Conservation (phyloP, 208 protist genomes). For the Crithidia brevicula region DNA sequence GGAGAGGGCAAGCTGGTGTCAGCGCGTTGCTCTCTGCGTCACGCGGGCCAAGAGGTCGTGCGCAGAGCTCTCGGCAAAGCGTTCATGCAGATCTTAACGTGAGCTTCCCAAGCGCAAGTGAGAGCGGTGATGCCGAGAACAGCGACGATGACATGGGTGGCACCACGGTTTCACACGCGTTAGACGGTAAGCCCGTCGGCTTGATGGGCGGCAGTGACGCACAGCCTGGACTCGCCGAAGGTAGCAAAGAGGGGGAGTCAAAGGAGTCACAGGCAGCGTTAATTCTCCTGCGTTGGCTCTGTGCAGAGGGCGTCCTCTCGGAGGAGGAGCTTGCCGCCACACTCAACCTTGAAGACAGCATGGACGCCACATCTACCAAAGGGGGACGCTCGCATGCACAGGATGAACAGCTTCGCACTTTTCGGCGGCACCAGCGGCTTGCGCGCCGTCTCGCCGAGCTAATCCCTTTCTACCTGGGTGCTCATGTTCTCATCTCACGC, state of each 20-base stretch:
- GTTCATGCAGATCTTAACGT: slow-evolving; percentile 21
- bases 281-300: slow-evolving; percentile 55
- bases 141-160: not conserved
- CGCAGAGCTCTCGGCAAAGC: too few relatives aligned
- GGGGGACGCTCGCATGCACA: not conserved
- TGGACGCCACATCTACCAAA: not conserved
- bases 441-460: slow-evolving; percentile 45
- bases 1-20: too few relatives aligned
- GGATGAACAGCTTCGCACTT: not conserved
- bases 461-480: slow-evolving; percentile 59
- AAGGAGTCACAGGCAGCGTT: slow-evolving; percentile 38
- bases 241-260: not conserved
- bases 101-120: slow-evolving; percentile 12
- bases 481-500: slow-evolving; percentile 64
- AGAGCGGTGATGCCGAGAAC: not conserved
- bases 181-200: slow-evolving; percentile 12
- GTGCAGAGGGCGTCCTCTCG: slow-evolving; percentile 31
- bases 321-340: slow-evolving; percentile 35
- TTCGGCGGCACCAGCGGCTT: slow-evolving; percentile 20
- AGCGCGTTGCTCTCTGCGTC: too few relatives aligned
- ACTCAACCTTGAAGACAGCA: slow-evolving; percentile 18
- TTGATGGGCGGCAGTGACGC: not conserved
- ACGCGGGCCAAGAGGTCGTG: too few relatives aligned
- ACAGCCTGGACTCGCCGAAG: too few relatives aligned
- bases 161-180: too few relatives aligned